These are phyloP conservation scores for Calonectria pseudoreteaudii DNA, from an alignment of 2,329 filamentous ascomycete genomes.

Conservation along the genomic window DNA sequence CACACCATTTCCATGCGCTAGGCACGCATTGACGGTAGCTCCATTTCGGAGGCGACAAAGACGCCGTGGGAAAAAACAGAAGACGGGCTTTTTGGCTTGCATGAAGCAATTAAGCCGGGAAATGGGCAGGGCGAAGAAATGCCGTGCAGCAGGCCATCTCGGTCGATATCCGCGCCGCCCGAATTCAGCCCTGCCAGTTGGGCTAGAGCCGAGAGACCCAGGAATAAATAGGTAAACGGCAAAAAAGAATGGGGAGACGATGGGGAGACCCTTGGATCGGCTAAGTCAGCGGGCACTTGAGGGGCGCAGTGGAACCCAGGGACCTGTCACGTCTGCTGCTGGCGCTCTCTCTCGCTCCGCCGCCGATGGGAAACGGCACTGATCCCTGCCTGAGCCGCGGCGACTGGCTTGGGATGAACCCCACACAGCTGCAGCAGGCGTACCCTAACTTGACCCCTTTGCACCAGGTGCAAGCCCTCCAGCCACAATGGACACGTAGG, in stretches of 20 bases:
- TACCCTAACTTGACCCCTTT: background rate
- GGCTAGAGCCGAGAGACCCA: background rate
- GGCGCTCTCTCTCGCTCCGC: no score
- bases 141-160: background rate
- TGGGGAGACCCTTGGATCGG: background rate
- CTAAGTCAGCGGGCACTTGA: slow-evolving; percentile 5
- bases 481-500: slow-evolving; percentile 8
- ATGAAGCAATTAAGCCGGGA: background rate
- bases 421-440: background rate
- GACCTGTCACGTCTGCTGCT: background rate
- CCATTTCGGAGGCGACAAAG: background rate
- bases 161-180: background rate
- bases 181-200: background rate
- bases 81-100: background rate
- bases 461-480: background rate
- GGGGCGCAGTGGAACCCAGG: background rate
- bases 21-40: background rate
- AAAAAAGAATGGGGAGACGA: background rate
- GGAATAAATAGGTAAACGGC: background rate
- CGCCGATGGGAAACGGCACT: background rate
- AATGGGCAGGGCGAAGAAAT: background rate
- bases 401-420: slow-evolving; percentile 2
- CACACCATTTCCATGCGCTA: background rate
- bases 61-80: background rate
- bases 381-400: background rate